Evolutionary conservation across 73 alveolate genomes (phyloP), one percentile per base, ranked within the genome.

Genomic region (Tetrahymena borealis): DNA sequence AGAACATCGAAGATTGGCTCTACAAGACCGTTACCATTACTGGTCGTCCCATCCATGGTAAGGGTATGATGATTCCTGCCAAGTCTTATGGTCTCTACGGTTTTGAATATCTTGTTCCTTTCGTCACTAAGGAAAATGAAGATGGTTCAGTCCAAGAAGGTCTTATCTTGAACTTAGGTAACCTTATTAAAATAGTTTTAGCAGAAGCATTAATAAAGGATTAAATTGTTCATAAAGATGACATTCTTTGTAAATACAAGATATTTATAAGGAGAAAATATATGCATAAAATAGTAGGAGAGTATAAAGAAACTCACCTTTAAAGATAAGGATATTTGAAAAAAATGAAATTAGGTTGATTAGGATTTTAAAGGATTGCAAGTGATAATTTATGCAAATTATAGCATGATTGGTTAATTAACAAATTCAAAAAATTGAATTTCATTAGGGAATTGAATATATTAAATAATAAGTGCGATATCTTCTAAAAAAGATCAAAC

Each of bases 31-130:
- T 93, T 12, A 32, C 91, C 90, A 43, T 93, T n/a, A 93, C 92
- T 43, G 95, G 95, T 39, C 90, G 95, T 79, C 93, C 95, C 32
- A 85, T 93, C 78, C 95, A 93, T 85, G 90, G 91, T 41, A 32
- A 32, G 90, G 92, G 92, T 32, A 93, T 93, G 95, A 39, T 39
- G 78, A 90, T 93, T 39, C 91, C 91, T 32, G 77, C 93, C 24
- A 90, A 78, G 18, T 91, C 90, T 79, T 93, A 38, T 85, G 92
- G 90, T 11, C 90, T 79, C 40, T 79, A 60, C 31, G 95, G 95
- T 37, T 93, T 18, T 40, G 95, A 93, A 85, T 85, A 90, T 33
- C 91, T 93, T 2, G 95, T 93, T 38, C 95, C 95, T 33, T 38
- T 93, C 38, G 95, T 93, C 33, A 93, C 95, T 39, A 79, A 78